These are phyloP conservation scores for Pseudotsuga menziesii DNA, from an alignment of 75 land plant genomes.

Conservation along the genomic window DNA sequence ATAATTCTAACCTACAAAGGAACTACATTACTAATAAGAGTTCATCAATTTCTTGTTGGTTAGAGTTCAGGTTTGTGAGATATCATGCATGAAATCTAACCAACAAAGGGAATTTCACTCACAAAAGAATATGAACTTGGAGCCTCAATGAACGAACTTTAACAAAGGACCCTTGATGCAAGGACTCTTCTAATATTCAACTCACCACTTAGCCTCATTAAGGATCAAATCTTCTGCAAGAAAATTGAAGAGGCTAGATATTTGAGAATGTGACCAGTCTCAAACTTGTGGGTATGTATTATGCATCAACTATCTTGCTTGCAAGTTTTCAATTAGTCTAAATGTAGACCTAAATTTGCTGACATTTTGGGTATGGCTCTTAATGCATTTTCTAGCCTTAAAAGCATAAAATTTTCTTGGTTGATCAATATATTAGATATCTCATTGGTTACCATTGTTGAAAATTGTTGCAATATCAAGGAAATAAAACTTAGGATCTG, in stretches of 20 bases:
- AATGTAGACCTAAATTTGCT: conserved; percentile 28
- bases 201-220: conserved; percentile 9
- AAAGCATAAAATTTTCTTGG: conserved; percentile 25
- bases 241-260: conserved; percentile 17
- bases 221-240: conserved; percentile 8
- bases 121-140: no score
- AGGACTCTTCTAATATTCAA: no score
- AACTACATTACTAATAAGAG: no score
- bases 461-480: conserved; percentile 15
- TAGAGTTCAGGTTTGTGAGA: no score
- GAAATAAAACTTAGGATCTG: no score
- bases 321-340: conserved; percentile 19
- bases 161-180: no score
- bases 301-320: conserved; percentile 16
- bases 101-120: no score
- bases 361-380: conserved; percentile 19
- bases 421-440: conserved; percentile 24
- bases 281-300: conserved; percentile 19
- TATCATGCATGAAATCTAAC: no score
- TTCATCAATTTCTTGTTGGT: no score
- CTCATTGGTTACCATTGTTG: conserved; percentile 18
- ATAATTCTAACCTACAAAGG: no score
- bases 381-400: conserved; percentile 6
- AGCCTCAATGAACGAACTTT: no score
- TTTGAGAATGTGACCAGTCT: conserved; percentile 22